Conservation (phyloP, 2,329 filamentous ascomycete species). For the Nemania abortiva region DNA sequence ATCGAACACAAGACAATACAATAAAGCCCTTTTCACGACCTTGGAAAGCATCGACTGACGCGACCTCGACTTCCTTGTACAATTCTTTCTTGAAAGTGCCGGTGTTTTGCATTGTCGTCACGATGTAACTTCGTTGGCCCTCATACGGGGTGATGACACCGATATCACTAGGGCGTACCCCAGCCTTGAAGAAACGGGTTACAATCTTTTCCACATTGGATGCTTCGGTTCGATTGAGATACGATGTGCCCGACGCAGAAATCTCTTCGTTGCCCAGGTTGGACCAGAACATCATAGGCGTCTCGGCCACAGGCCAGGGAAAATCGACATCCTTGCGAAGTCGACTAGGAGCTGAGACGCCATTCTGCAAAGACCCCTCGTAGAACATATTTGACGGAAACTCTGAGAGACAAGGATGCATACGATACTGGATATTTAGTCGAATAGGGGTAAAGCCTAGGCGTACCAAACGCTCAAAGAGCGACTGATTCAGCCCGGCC, state of each 20-base stretch:
- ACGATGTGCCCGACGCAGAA: slow-evolving; percentile 95
- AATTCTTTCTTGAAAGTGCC: slow-evolving; percentile 98
- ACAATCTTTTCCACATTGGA: slow-evolving; percentile 99
- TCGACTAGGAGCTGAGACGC: slow-evolving; percentile 89
- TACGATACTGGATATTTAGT: slow-evolving; percentile 96
- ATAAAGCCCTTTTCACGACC: slow-evolving; percentile 99
- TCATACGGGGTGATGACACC: slow-evolving; percentile 99
- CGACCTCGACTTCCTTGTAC: slow-evolving; percentile 98
- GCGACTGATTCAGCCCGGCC: slow-evolving; percentile 95
- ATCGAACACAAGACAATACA: slow-evolving; percentile 95
- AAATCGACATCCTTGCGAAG: slow-evolving; percentile 95
- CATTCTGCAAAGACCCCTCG: slow-evolving; percentile 95
- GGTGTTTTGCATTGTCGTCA: slow-evolving; percentile 98
- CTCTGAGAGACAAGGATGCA: slow-evolving; percentile 97
- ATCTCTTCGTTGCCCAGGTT: slow-evolving; percentile 98
- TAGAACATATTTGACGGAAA: slow-evolving; percentile 99
- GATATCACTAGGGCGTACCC: slow-evolving; percentile 92
- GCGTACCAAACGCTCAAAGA: slow-evolving; percentile 95
- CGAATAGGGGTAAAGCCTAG: slow-evolving; percentile 91
- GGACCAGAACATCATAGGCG: slow-evolving; percentile 99
- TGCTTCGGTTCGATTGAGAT: slow-evolving; percentile 96
- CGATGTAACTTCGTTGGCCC: slow-evolving; percentile 97
- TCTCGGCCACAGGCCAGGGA: slow-evolving; percentile 93
- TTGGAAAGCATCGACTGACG: slow-evolving; percentile 98
- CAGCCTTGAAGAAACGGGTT: slow-evolving; percentile 98